A percentile compares a stretch with the other conserved stretches of the same genome.
Conservation (phyloP, 352 stramenopile species). For the Phytophthora pluvialis region DNA sequence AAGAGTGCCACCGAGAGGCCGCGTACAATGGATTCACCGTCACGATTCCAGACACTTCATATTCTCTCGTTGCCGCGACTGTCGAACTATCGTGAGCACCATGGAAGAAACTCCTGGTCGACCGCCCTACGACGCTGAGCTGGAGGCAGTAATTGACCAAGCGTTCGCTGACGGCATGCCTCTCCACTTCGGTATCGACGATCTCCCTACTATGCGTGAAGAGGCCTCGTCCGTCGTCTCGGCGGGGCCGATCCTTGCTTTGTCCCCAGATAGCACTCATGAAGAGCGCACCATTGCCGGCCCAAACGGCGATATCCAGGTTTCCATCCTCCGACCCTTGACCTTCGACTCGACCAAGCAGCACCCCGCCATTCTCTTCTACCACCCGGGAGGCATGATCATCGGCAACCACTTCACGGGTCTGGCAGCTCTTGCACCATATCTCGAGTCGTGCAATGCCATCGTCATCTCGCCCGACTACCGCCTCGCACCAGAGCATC, state of each 20-base stretch:
- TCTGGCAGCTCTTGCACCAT: slow-evolving; percentile 16
- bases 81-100: neutral
- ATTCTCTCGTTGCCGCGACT: neutral
- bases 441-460: slow-evolving; percentile 26
- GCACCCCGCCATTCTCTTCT: slow-evolving; percentile 36
- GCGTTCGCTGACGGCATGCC: slow-evolving; percentile 18
- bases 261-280: slow-evolving; percentile 11
- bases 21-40: no score
- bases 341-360: slow-evolving; percentile 21
- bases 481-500: slow-evolving; percentile 33
- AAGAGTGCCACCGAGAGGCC: no score
- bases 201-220: slow-evolving; percentile 23
- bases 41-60: neutral
- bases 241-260: slow-evolving; percentile 9
- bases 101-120: slow-evolving; percentile 17
- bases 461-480: slow-evolving; percentile 35
- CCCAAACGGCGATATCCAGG: slow-evolving; percentile 26
- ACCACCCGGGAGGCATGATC: slow-evolving; percentile 38
- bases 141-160: slow-evolving; percentile 20
- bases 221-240: slow-evolving; percentile 10
- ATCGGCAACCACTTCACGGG: slow-evolving; percentile 35
- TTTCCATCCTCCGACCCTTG: slow-evolving; percentile 27
- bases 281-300: slow-evolving; percentile 19
- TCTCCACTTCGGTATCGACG: slow-evolving; percentile 12
- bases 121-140: slow-evolving; percentile 28